Evolutionary conservation across 2,329 filamentous ascomycete genomes (phyloP).

Genomic region (Colletotrichum lupini): DNA sequence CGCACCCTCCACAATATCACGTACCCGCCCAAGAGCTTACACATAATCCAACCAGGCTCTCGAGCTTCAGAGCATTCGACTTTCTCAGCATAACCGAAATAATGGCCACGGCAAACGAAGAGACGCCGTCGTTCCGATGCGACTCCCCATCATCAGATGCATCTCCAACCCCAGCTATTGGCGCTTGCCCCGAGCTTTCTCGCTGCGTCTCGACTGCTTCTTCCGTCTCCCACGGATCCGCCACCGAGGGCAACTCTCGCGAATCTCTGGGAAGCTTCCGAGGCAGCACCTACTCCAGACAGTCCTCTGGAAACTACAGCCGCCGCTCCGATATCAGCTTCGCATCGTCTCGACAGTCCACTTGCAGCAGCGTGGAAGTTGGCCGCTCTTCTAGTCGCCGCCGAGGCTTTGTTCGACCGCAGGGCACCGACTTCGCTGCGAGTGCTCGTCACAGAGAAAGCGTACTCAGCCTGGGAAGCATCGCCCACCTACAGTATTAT

Average conservation of each 20-base stretch:
- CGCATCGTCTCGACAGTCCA: slow-evolving; percentile 58
- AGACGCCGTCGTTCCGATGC: slow-evolving; percentile 53
- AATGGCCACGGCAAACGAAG: slow-evolving; percentile 49
- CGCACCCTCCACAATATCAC: not conserved
- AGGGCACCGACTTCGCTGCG: slow-evolving; percentile 88
- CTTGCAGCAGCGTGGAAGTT: slow-evolving; percentile 53
- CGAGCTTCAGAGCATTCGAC: slow-evolving; percentile 7
- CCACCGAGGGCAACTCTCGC: slow-evolving; percentile 59
- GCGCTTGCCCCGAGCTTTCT: slow-evolving; percentile 67
- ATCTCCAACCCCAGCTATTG: slow-evolving; percentile 71
- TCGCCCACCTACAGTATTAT: slow-evolving; percentile 97
- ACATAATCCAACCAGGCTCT: not conserved
- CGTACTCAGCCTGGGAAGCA: slow-evolving; percentile 95
- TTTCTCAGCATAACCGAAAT: slow-evolving; percentile 2
- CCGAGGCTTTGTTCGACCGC: slow-evolving; percentile 88
- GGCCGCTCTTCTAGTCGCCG: slow-evolving; percentile 57
- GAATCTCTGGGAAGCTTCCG: slow-evolving; percentile 69
- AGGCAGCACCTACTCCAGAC: slow-evolving; percentile 68
- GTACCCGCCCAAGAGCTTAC: not conserved
- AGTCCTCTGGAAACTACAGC: slow-evolving; percentile 70
- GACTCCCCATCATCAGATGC: slow-evolving; percentile 74
- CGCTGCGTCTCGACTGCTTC: slow-evolving; percentile 74
- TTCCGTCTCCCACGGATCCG: slow-evolving; percentile 67
- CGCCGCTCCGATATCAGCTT: slow-evolving; percentile 56
- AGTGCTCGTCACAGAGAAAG: slow-evolving; percentile 92